These are phyloP conservation scores for Sphaerobolus stellatus DNA, from an alignment of 1,284 basidiomycete genomes.

Conservation along the genomic window DNA sequence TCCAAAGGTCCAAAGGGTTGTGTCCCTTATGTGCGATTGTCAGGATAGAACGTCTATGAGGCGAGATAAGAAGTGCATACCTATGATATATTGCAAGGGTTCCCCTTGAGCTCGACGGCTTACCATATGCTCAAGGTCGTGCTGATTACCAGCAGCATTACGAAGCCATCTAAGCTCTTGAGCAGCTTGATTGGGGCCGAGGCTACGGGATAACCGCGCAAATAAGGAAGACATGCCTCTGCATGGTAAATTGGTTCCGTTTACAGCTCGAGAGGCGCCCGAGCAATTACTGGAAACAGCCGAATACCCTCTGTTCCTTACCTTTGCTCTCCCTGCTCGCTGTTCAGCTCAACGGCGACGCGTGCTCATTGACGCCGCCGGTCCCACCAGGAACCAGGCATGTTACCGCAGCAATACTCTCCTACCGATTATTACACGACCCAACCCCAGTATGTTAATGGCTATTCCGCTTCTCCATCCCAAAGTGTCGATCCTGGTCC, in stretches of 20 bases:
- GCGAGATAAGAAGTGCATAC: conserved; percentile 41
- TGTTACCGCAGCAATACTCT: conserved; percentile 13
- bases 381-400: not conserved
- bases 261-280: conserved; percentile 3
- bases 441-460: conserved; percentile 5
- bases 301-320: conserved; percentile 1
- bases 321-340: not conserved
- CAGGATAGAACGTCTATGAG: conserved; percentile 8
- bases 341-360: conserved; percentile 6
- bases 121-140: conserved; percentile 48
- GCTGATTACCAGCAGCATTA: conserved; percentile 31
- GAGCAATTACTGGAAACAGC: conserved; percentile 11
- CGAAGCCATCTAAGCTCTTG: conserved; percentile 66
- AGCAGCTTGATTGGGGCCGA: conserved; percentile 45
- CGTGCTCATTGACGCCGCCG: not conserved
- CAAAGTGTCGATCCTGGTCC: conserved; percentile 9
- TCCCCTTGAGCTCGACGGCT: conserved; percentile 61
- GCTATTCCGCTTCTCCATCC: conserved; percentile 9
- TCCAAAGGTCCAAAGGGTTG: conserved; percentile 86
- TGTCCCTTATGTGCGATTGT: conserved; percentile 52
- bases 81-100: conserved; percentile 90
- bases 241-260: conserved; percentile 7
- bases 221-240: conserved; percentile 24
- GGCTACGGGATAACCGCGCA: conserved; percentile 31
- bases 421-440: conserved; percentile 7